These are phyloP conservation scores for Clavispora asparagi DNA, from an alignment of 805 yeast species.

Conservation along the genomic window DNA sequence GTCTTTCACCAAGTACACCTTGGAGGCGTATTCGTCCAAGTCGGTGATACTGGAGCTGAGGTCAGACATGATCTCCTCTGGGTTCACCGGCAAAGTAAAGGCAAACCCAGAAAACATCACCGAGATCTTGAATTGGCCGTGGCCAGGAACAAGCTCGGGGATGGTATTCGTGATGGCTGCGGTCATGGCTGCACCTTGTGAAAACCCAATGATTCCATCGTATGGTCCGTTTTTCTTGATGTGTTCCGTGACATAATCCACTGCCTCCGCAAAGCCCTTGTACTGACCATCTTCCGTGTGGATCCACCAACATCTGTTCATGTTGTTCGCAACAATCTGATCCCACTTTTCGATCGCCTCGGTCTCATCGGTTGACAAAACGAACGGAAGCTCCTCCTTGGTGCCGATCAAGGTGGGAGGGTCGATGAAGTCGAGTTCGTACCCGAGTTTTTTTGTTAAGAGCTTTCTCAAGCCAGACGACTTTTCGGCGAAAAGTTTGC, in stretches of 20 bases:
- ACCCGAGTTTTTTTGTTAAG: conserved; percentile 21
- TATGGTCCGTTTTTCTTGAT: conserved; percentile 35
- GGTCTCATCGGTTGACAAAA: conserved; percentile 19
- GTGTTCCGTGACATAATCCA: conserved; percentile 21
- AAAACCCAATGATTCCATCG: conserved; percentile 38
- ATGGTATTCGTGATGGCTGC: conserved; percentile 23
- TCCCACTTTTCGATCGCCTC: conserved; percentile 29
- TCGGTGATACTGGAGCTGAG: conserved; percentile 19
- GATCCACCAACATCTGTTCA: conserved; percentile 37
- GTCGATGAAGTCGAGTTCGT: conserved; percentile 29
- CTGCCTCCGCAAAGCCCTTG: conserved; percentile 24
- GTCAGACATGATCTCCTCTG: conserved; percentile 11
- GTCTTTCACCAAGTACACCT: conserved; percentile 16
- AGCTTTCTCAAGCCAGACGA: conserved; percentile 26
- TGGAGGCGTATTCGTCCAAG: conserved; percentile 16
- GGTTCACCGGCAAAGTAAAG: conserved; percentile 21
- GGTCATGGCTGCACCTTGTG: conserved; percentile 41
- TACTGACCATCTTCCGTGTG: conserved; percentile 17
- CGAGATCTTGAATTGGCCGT: conserved; percentile 24
- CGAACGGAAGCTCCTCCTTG: conserved; percentile 26
- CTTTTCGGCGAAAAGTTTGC: conserved; percentile 27
- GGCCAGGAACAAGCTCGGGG: conserved; percentile 16
- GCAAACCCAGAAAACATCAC: conserved; percentile 33
- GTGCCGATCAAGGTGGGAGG: conserved; percentile 24
- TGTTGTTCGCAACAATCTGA: conserved; percentile 19